Evolutionary conservation across 441 rosid genomes (phyloP), one percentile per base, ranked within the genome.

Genomic region (Populus hybrid): DNA sequence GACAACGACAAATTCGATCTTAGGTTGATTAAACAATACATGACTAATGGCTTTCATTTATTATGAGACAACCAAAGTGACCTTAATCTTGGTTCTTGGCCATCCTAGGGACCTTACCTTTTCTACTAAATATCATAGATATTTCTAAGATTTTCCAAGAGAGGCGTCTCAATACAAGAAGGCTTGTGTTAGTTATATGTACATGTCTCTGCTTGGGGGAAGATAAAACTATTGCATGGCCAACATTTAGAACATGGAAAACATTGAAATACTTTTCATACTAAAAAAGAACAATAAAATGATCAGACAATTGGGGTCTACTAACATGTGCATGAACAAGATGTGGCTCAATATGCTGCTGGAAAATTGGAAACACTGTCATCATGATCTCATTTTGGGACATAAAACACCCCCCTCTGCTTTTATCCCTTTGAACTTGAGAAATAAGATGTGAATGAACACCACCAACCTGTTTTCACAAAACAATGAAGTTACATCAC

Each of bases 321-420:
- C 98, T 92, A 69, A 97, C 99, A 86, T 94, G 98, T 75, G 99
- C 99, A 81, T 94, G 97, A 84, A 97, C 99, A 84, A 97, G 99
- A 86, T 97, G 99, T 23, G 98, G 99, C 83, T 97, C 98, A 76
- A 94, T 94, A 80, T 92, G 88, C 87, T 91, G 98, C 90, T 97
- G 99, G 87, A 97, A 97, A 96, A 97, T 93, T 70, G 99, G 99
- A 83, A 97, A 97, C 67, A 94, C 97, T 45, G 90, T 89, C 94
- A 90, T 97, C 99, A 97, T 92, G 84, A 97, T 93, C 87, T 94
- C 99, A 79, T 94, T 92, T 86, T 97, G 99, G 87, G 99, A 89
- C 91, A 97, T 85, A 84, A 91, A 93, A 82, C 90, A 87, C 69
- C 97, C 97, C 31, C 88, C 86, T 82, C 94, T 91, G 82, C 97